Conservation (phyloP, 441 rosid species). For the Euphorbia schlechtendalii region DNA sequence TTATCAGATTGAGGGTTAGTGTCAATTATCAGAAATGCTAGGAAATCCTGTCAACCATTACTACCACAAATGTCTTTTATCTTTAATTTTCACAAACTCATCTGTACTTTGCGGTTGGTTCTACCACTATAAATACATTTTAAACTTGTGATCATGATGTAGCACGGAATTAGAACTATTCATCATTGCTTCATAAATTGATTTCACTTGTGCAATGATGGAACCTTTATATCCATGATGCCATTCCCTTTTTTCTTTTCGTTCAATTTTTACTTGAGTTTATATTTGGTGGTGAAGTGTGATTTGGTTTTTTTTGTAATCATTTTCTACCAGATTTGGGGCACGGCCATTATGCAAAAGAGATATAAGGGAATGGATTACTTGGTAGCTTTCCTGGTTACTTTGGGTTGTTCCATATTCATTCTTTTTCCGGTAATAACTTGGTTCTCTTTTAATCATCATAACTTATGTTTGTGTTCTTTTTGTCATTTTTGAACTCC, state of each 20-base stretch:
- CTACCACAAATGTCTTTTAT: not conserved
- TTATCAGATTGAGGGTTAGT: too few relatives aligned
- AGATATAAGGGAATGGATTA: slow-evolving; percentile 72
- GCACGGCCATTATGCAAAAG: slow-evolving; percentile 89
- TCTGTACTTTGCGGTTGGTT: too few relatives aligned
- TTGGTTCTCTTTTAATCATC: not conserved
- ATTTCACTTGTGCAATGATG: not conserved
- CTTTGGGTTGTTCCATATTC: slow-evolving; percentile 76
- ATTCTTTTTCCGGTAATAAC: slow-evolving; percentile 70
- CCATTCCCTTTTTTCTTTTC: not conserved
- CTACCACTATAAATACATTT: not conserved
- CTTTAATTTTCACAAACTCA: too few relatives aligned
- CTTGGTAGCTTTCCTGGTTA: slow-evolving; percentile 69
- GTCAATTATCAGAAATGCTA: too few relatives aligned
- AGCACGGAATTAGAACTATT: not conserved
- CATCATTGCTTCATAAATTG: too few relatives aligned
- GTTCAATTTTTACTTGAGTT: not conserved
- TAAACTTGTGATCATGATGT: not conserved
- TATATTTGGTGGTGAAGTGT: not conserved
- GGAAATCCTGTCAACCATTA: not conserved
- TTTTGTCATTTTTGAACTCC: too few relatives aligned
- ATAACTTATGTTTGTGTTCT: too few relatives aligned
- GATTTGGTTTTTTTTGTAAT: not conserved
- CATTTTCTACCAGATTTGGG: slow-evolving; percentile 68
- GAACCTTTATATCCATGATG: not conserved